phyloP scores from a whole-genome alignment of 441 rosid genomes.

The Francoa sonchifolia region DNA sequence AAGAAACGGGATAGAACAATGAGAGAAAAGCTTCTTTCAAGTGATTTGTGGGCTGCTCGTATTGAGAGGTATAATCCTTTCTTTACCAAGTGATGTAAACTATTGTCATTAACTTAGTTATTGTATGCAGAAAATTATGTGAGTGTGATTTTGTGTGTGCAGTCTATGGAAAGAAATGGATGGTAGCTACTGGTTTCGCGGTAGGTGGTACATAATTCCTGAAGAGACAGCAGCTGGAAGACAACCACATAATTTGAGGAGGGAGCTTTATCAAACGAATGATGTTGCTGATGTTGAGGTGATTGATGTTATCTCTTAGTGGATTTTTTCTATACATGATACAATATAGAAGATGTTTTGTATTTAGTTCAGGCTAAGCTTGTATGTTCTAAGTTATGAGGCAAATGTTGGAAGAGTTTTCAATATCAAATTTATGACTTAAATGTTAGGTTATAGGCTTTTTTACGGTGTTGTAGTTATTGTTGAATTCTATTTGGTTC shows the following conservation, averaged over 20 bases:
- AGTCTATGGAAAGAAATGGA: slow-evolving; percentile 71
- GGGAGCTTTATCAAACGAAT: slow-evolving; percentile 75
- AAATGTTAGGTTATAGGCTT: too few species aligned
- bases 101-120: too few species aligned
- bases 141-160: slow-evolving; percentile 7
- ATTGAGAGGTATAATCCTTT: slow-evolving; percentile 42
- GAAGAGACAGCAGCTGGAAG: slow-evolving; percentile 86
- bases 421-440: not conserved
- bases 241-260: slow-evolving; percentile 63
- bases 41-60: slow-evolving; percentile 78
- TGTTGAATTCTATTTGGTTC: too few species aligned
- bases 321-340: not conserved
- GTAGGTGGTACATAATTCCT: slow-evolving; percentile 76
- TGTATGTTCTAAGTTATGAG: too few species aligned
- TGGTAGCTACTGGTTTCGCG: slow-evolving; percentile 62
- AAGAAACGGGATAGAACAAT: slow-evolving; percentile 54
- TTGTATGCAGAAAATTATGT: not conserved
- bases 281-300: slow-evolving; percentile 83
- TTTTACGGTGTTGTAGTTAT: too few species aligned
- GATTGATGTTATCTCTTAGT: slow-evolving; percentile 3
- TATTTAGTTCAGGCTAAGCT: too few species aligned
- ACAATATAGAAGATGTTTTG: too few species aligned
- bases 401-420: not conserved
- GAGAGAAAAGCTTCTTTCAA: slow-evolving; percentile 79
- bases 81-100: not conserved